Base-by-base conservation (phyloP, 2,329 filamentous ascomycete genomes). In the Acrocalymma vagum region DNA sequence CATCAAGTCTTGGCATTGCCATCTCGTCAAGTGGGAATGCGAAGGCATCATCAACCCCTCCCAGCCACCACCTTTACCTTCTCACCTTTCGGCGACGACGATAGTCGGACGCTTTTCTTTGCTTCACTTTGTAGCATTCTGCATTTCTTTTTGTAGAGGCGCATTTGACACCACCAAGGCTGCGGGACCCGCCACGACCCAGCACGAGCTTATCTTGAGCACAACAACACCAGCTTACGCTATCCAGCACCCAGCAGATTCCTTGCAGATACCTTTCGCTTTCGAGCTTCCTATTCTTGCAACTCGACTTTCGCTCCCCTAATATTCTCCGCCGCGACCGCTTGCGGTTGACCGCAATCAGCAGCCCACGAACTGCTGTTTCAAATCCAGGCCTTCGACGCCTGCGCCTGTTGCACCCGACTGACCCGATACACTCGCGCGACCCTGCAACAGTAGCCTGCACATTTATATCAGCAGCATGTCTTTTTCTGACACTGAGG, bases 401-500 rank as follows among this genome's bases (percentile, higher is more conserved):
- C 36, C 48, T 28, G 44, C 45, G 34, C 47, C 33, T 25, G 33
- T 29, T 18, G 40, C 31, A 26, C 44, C 40, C 35, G 25, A 39
- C 40, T 27, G 35, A 48, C 53, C 36, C 55, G 54, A 55, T 43
- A 53, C 55, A 38, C 39, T 50, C 48, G 45, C 53, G 45, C 54
- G 46, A 51, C 55, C 41, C 49, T 41, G 42, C 32, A 24, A 28
- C 29, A 13, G 39, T 29, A 14, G 21, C 26, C 26, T 24, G 24
- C 30, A 24, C 42, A 25, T 28, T 25, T 17, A 46, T 44, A 47
- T 27, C 25, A 55, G 53, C 55, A 31, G 49, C 30, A 59, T 55
- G 58, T 61, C 65, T 32, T 57, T 61, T 23, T 63, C 63, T 41
- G 62, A 65, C 53, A 59, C 65, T 15, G 63, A 67, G 38, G 38